phyloP scores from a whole-genome alignment of 139 green algal genomes.

The Chlorella sorokiniana region DNA sequence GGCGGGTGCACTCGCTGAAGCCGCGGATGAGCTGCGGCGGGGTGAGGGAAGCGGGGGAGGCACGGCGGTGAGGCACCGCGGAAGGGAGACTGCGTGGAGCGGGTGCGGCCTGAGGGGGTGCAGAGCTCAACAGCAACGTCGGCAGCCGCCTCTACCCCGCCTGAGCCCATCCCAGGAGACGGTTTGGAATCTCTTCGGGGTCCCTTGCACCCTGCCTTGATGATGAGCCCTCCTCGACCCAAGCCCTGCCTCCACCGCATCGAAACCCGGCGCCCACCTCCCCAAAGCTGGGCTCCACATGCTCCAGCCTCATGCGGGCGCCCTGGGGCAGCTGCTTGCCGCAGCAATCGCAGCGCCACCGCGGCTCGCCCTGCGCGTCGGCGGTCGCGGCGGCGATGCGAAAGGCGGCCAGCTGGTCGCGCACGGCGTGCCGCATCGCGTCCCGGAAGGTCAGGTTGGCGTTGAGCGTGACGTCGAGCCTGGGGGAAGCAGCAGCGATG shows the following conservation, averaged over 20 bases:
- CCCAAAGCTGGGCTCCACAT: background rate
- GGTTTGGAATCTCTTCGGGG: too few species aligned
- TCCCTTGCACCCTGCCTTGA: background rate
- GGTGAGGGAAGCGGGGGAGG: background rate
- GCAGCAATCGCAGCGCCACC: slow-evolving; percentile 1
- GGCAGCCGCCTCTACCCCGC: too few species aligned
- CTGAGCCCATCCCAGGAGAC: too few species aligned
- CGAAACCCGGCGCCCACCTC: background rate
- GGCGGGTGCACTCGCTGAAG: background rate
- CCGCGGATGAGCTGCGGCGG: background rate
- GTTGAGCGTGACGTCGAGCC: background rate
- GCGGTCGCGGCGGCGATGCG: background rate
- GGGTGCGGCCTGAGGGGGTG: background rate
- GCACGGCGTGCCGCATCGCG: slow-evolving; percentile 1
- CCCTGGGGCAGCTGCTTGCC: background rate
- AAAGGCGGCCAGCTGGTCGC: background rate
- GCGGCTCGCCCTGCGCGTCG: background rate
- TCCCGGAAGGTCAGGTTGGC: background rate
- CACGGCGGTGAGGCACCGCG: background rate
- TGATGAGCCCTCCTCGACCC: too few species aligned
- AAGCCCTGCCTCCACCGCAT: background rate
- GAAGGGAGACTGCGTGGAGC: background rate
- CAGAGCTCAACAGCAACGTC: too few species aligned
- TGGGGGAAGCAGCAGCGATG: background rate
- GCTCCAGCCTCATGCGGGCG: background rate